Base-by-base conservation (phyloP, 352 stramenopile species). In the Phytopythium vexans region DNA sequence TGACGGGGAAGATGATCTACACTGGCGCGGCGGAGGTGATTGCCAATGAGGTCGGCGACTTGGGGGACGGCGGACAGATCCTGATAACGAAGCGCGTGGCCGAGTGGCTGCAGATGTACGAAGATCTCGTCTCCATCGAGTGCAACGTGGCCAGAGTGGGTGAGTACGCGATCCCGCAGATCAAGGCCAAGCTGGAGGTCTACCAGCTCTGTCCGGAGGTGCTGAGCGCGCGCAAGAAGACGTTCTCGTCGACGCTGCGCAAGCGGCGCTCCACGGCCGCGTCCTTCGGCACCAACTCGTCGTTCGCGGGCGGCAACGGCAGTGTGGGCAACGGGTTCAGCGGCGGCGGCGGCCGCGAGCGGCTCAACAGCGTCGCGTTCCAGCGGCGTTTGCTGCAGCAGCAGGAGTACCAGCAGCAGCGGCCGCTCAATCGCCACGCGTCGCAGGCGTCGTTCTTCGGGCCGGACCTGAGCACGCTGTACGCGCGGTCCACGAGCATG, bases 31-130 rank as follows among this genome's bases (percentile, higher is more conserved):
- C 68, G 2, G 71, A 85, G 41, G 65, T 82, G 14, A 80, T 82
- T 34, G 72, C 70, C 21, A 70, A 61, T 33, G 71, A 82, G 36
- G 54, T 82, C n/a, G 66, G 71, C 43, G 71, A 82, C 42, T 46
- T 85, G 7, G 74, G 71, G 42, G 64, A 60, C 53, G 74, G 74
- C 32, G 74, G 71, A 3, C 71, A 86, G 49, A 86, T 86, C 41
- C 51, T 86, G 11, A 54, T 82, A 5, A 85, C 74, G 1, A 44
- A 58, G 41, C 66, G 71, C 41, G 64, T 86, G 16, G 74, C 70
- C 0, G 56, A 77, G n/a, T 85, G 71, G 68, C 46, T 82, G 9
- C 41, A 63, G 46, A 67, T 58, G 42, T 72, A 78, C 60, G 72
- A 72, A 31, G 65, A 73, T 15, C 52, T 54, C 0, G 47, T 76